These are phyloP conservation scores for Lotmaria passim DNA, from an alignment of 208 protist species.

Conservation along the genomic window DNA sequence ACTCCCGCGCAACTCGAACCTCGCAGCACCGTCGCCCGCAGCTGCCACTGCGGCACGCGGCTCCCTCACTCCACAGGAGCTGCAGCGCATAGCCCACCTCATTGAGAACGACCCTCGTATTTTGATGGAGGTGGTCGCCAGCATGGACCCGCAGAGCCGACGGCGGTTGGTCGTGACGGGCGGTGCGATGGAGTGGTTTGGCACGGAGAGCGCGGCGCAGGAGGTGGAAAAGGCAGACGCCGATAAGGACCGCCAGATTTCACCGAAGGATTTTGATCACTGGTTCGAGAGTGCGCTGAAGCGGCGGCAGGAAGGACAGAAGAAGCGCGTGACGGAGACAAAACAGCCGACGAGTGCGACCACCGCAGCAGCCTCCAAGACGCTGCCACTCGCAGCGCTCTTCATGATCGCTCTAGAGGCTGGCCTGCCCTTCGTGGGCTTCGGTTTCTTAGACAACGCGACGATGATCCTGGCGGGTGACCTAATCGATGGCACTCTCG, in stretches of 20 bases:
- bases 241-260: slow-evolving; percentile 85
- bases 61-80: slow-evolving; percentile 51
- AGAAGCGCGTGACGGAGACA: slow-evolving; percentile 28
- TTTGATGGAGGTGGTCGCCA: slow-evolving; percentile 80
- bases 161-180: slow-evolving; percentile 84
- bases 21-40: not conserved
- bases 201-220: slow-evolving; percentile 77
- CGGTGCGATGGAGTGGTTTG: slow-evolving; percentile 93
- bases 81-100: slow-evolving; percentile 62
- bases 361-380: slow-evolving; percentile 16
- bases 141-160: slow-evolving; percentile 73
- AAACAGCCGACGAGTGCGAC: slow-evolving; percentile 15
- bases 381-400: slow-evolving; percentile 62
- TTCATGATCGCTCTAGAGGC: slow-evolving; percentile 80
- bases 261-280: slow-evolving; percentile 91
- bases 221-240: slow-evolving; percentile 84
- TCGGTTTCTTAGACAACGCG: slow-evolving; percentile 92
- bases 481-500: slow-evolving; percentile 84
- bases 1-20: not conserved
- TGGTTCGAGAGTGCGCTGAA: slow-evolving; percentile 88
- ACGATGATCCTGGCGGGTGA: slow-evolving; percentile 92
- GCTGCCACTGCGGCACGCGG: not conserved
- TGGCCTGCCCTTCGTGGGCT: slow-evolving; percentile 90
- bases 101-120: slow-evolving; percentile 87
- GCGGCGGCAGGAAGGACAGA: slow-evolving; percentile 56